Evolutionary conservation across 2,329 filamentous ascomycete genomes (phyloP), one percentile per base, ranked within the genome.

Genomic region (Cercospora sp.): DNA sequence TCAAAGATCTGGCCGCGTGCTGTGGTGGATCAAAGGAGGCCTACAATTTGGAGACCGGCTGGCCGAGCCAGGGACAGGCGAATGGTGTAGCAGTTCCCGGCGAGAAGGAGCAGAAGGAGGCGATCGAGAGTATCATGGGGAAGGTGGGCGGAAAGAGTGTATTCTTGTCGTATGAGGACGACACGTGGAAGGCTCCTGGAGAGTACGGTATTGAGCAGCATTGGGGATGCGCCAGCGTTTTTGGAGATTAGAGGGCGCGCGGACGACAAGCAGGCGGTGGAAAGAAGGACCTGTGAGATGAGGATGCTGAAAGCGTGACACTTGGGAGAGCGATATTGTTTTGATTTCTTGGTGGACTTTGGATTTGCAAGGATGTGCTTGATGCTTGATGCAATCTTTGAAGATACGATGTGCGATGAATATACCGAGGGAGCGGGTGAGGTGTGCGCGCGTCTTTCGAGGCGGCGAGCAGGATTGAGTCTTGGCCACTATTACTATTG

Each of bases 31-130:
- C 69, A 78, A 91, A 91, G 84, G 82, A 87, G 42, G 90, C 89
- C 73, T 88, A 92, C 84, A 92, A 94, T 83, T 85, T 96, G 74
- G 94, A 98, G 89, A 91, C 91, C 66, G 94, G 94, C 76, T 98
- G 94, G 93, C 94, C 94, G 72, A 89, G 83, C 64, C 73, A 78
- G 7, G 94, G 94, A 78, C 75, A 80, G 31, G 80, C 87, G 82
- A 94, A 95, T 82, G 92, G 92, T 69, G 77, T 77, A 20, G 93
- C 93, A 67, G 83, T 91, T 74, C 88, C 94, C 66, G 89, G 91
- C 73, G 60, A 73, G 5, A 51, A 77, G 1, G 83, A 94, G 83
- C 94, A 98, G 86, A 82, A 82, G 61, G 80, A 77, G 53, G 94
- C 94, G 74, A 88, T 98, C 79, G 79, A 86, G 72, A 87, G 87